phyloP scores from a whole-genome alignment of 2,329 filamentous ascomycete species.

The Microdochium bolleyi region DNA sequence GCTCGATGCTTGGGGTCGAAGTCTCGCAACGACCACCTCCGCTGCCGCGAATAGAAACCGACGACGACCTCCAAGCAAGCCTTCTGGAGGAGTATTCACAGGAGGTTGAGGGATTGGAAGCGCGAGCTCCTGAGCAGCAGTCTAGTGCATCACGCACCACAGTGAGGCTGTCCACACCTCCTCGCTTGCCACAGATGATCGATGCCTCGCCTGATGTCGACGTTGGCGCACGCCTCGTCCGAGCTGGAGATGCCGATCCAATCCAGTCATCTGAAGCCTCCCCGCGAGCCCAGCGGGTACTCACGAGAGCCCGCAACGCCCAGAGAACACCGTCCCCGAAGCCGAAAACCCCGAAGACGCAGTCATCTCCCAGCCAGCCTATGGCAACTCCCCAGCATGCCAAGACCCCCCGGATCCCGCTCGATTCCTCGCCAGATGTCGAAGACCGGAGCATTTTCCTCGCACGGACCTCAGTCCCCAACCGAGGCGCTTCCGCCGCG shows the following conservation, averaged over 20 bases:
- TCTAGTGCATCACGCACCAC: not conserved
- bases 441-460: constrained; percentile 16
- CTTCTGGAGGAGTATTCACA: not conserved
- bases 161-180: constrained; percentile 1
- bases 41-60: not conserved
- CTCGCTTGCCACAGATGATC: constrained; percentile 7
- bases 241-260: constrained; percentile 8
- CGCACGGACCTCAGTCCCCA: constrained; percentile 11
- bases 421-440: constrained; percentile 6
- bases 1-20: not conserved
- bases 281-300: not conserved
- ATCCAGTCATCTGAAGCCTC: not conserved
- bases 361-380: not conserved
- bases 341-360: not conserved
- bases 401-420: constrained; percentile 4
- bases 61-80: constrained; percentile 2
- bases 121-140: constrained; percentile 3
- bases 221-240: constrained; percentile 16
- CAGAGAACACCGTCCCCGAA: not conserved
- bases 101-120: constrained; percentile 2
- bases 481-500: not conserved
- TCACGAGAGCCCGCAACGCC: not conserved
- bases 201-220: constrained; percentile 5
- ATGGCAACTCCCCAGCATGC: not conserved
- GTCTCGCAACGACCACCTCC: not conserved